A percentile compares a stretch with the other conserved stretches of the same genome.
Evolutionary conservation across 1,284 basidiomycete species (phyloP).

Genomic region (Boletus hoseneyae): DNA sequence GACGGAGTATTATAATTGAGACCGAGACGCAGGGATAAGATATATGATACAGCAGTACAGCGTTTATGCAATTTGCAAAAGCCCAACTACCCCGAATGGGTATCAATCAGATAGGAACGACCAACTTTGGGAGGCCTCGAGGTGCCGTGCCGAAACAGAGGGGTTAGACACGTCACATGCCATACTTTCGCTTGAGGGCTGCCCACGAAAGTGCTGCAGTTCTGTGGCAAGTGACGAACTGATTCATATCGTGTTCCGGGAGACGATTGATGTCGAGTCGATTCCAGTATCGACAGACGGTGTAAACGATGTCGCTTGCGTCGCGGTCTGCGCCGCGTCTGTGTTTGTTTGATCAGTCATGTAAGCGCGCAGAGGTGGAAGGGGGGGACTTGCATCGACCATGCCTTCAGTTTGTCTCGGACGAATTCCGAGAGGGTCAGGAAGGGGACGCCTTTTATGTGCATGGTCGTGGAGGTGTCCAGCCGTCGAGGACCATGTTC

Average conservation of each 20-base stretch:
- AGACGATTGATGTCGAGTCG: slow-evolving; percentile 77
- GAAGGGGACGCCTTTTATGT: slow-evolving; percentile 66
- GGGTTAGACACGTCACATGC: slow-evolving; percentile 35
- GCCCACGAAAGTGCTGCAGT: slow-evolving; percentile 62
- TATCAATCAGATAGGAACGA: slow-evolving; percentile 31
- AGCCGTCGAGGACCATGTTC: slow-evolving; percentile 74
- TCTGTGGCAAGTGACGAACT: slow-evolving; percentile 55
- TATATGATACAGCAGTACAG: slow-evolving; percentile 22
- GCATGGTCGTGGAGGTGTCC: slow-evolving; percentile 61
- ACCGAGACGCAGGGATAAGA: slow-evolving; percentile 5
- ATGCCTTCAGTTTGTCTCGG: slow-evolving; percentile 72
- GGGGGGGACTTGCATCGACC: slow-evolving; percentile 59
- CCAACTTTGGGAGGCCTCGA: neutral
- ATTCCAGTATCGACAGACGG: slow-evolving; percentile 69
- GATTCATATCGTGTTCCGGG: slow-evolving; percentile 75
- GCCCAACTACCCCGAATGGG: slow-evolving; percentile 15
- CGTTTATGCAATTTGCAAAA: slow-evolving; percentile 16
- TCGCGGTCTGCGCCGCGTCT: slow-evolving; percentile 66
- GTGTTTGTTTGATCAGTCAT: slow-evolving; percentile 10
- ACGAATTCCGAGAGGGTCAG: slow-evolving; percentile 76
- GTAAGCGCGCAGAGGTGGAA: neutral
- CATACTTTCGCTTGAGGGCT: slow-evolving; percentile 68
- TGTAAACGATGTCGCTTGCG: slow-evolving; percentile 68
- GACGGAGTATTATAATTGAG: neutral
- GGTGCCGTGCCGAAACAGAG: slow-evolving; percentile 1